These are phyloP conservation scores for Rhizopogon vesiculosus DNA, from an alignment of 768 basidiomycete genomes.

Conservation along the genomic window DNA sequence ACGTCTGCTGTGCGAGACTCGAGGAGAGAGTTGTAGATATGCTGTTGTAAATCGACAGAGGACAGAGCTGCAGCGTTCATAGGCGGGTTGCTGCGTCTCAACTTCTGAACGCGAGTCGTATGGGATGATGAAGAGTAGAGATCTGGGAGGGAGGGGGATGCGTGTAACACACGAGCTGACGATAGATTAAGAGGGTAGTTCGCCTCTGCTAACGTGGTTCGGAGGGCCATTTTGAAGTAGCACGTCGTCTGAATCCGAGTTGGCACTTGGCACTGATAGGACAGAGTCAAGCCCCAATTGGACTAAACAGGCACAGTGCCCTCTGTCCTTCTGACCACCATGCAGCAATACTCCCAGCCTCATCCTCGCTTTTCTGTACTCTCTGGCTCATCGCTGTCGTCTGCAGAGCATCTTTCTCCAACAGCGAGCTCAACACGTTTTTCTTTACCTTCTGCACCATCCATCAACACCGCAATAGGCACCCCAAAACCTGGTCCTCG, in stretches of 20 bases:
- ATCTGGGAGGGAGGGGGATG: conserved; percentile 9
- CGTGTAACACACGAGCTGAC: conserved; percentile 5
- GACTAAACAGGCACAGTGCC: background rate
- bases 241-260: background rate
- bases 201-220: background rate
- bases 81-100: conserved; percentile 1
- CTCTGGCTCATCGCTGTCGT: conserved; percentile 51
- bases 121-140: background rate
- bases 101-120: background rate
- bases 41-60: conserved; percentile 59
- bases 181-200: background rate
- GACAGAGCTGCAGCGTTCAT: conserved; percentile 42
- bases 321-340: conserved; percentile 26
- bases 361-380: conserved; percentile 67
- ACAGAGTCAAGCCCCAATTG: too few species aligned
- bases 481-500: conserved; percentile 37
- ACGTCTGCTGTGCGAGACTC: conserved; percentile 75
- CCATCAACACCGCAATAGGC: conserved; percentile 38
- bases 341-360: conserved; percentile 48
- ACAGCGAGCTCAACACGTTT: conserved; percentile 62
- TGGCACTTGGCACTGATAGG: too few species aligned
- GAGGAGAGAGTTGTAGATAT: conserved; percentile 74
- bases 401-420: conserved; percentile 45
- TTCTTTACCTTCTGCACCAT: conserved; percentile 56
- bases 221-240: conserved; percentile 3